Evolutionary conservation across 306 rosid genomes (phyloP).

Genomic region (Urtica urens): DNA sequence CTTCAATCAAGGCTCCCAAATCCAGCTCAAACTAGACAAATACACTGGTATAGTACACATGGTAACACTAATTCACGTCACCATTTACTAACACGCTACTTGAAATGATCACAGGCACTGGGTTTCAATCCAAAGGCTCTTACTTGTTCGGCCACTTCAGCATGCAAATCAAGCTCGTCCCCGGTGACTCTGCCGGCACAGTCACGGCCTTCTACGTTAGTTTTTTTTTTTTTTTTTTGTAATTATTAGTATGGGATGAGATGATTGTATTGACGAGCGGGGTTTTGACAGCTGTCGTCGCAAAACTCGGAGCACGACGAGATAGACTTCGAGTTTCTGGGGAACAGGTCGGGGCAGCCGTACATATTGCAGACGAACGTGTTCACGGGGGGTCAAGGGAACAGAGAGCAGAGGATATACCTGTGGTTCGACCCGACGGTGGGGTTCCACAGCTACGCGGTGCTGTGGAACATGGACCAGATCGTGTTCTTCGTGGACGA

Average conservation of each 20-base stretch:
- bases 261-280: too few species aligned
- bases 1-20: conserved; percentile 48
- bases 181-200: conserved; percentile 82
- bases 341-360: conserved; percentile 88
- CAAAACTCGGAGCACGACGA: conserved; percentile 75
- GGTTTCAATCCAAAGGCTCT: conserved; percentile 73
- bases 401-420: conserved; percentile 75
- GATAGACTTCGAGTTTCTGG: conserved; percentile 88
- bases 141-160: conserved; percentile 81
- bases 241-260: too few species aligned
- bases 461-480: conserved; percentile 69
- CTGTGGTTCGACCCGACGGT: conserved; percentile 89
- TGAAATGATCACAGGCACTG: conserved; percentile 37
- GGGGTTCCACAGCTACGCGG: conserved; percentile 58
- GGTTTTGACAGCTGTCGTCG: conserved; percentile 56
- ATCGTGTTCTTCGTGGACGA: conserved; percentile 83
- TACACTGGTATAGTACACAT: conserved; percentile 45
- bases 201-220: conserved; percentile 79
- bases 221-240: neutral
- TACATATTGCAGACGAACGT: conserved; percentile 86
- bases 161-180: conserved; percentile 63
- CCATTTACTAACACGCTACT: too few species aligned
- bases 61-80: neutral
- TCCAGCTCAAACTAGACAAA: conserved; percentile 58
- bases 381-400: conserved; percentile 79